Percentiles rank a stretch among this genome's conserved stretches.
Evolutionary conservation across 306 rosid species (phyloP).

Genomic region (Fragaria vesca): DNA sequence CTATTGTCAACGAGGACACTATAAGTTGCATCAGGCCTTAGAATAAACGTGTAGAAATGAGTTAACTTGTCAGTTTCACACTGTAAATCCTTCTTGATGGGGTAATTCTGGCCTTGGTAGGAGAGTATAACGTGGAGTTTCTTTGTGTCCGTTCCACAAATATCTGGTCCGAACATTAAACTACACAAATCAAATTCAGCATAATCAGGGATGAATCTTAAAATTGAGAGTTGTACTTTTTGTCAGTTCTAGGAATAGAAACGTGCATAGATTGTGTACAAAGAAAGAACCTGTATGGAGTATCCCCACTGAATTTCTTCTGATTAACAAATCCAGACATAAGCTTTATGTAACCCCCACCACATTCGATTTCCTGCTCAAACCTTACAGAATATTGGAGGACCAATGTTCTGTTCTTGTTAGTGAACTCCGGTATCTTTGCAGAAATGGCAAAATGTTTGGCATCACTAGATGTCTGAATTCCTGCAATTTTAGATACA

Average conservation of each 20-base stretch:
- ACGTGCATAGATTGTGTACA: not conserved
- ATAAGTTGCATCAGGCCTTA: slow-evolving; percentile 88
- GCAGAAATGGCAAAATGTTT: slow-evolving; percentile 90
- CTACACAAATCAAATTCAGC: slow-evolving; percentile 42
- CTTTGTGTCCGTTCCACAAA: slow-evolving; percentile 91
- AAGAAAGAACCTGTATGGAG: slow-evolving; percentile 76
- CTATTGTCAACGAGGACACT: slow-evolving; percentile 81
- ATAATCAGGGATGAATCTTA: slow-evolving; percentile 1
- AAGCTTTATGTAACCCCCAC: slow-evolving; percentile 94
- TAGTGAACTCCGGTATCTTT: slow-evolving; percentile 72
- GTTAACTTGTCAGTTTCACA: slow-evolving; percentile 95
- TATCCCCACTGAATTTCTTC: slow-evolving; percentile 90
- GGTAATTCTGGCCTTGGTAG: slow-evolving; percentile 97
- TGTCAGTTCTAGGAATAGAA: not conserved
- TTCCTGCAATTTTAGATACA: slow-evolving; percentile 48
- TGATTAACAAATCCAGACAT: slow-evolving; percentile 95
- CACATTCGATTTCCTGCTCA: slow-evolving; percentile 98
- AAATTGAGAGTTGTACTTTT: not conserved
- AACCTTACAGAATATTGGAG: slow-evolving; percentile 82
- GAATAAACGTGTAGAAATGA: slow-evolving; percentile 94
- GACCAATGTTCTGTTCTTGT: slow-evolving; percentile 74
- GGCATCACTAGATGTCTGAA: slow-evolving; percentile 87
- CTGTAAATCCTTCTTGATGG: slow-evolving; percentile 84
- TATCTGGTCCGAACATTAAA: slow-evolving; percentile 96
- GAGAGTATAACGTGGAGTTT: slow-evolving; percentile 88